These are phyloP conservation scores for Phytopythium boreale DNA, from an alignment of 352 stramenopile genomes.

Conservation along the genomic window DNA sequence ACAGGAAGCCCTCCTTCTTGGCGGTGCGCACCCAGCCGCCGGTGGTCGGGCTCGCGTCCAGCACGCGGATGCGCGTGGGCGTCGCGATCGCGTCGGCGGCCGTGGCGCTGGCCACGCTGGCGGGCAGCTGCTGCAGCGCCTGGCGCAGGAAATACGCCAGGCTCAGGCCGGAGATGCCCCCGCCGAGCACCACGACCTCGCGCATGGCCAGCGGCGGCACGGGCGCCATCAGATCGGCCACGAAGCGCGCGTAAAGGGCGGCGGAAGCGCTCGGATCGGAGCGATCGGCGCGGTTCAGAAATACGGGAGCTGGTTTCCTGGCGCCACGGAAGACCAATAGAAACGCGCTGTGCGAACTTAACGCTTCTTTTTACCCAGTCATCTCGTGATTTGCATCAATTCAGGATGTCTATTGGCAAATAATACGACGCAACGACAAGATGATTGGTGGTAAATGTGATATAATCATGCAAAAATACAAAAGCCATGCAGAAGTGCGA, in stretches of 20 bases:
- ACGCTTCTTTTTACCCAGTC: background rate
- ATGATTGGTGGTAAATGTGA: conserved; percentile 3
- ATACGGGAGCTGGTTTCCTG: background rate
- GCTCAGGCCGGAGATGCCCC: conserved; percentile 76
- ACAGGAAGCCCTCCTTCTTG: conserved; percentile 55
- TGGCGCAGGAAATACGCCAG: conserved; percentile 76
- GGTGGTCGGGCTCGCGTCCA: conserved; percentile 48
- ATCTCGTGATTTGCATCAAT: background rate
- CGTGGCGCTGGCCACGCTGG: background rate
- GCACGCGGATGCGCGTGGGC: conserved; percentile 56
- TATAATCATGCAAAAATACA: background rate
- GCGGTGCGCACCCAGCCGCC: conserved; percentile 77
- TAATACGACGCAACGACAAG: background rate
- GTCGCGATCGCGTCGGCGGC: conserved; percentile 8
- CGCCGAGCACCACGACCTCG: conserved; percentile 79
- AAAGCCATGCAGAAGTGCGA: background rate
- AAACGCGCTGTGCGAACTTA: background rate
- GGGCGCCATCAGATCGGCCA: background rate
- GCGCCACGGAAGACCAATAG: background rate
- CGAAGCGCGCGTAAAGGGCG: background rate
- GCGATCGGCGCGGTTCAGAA: conserved; percentile 5
- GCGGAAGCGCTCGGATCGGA: background rate
- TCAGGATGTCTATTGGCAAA: background rate
- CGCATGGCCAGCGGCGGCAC: conserved; percentile 13
- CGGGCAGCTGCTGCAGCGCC: conserved; percentile 21